Evolutionary conservation across 129 eudicot species (phyloP).

Genomic region (Saposhnikovia divaricata): DNA sequence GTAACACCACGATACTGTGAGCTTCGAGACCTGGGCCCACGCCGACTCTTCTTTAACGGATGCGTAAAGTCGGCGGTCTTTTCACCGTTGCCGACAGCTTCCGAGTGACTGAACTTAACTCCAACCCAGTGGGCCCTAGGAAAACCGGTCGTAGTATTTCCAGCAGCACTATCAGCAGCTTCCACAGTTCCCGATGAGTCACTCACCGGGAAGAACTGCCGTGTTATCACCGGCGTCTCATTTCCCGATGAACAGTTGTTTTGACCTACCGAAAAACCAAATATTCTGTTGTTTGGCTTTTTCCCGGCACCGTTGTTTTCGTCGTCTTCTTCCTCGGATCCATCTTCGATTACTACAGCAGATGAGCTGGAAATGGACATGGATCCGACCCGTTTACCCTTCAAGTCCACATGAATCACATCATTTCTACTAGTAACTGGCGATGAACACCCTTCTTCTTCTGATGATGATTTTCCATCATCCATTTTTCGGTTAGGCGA

Average conservation of each 20-base stretch:
- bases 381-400: conserved; percentile 59
- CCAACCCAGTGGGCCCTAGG: conserved; percentile 86
- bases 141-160: conserved; percentile 9
- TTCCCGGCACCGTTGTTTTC: conserved; percentile 21
- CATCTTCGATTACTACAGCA: conserved; percentile 48
- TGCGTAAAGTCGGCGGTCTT: conserved; percentile 48
- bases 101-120: conserved; percentile 55
- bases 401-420: background rate
- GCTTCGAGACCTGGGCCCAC: conserved; percentile 96
- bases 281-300: conserved; percentile 24
- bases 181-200: conserved; percentile 15
- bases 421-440: background rate
- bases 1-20: conserved; percentile 98
- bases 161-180: conserved; percentile 7
- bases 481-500: conserved; percentile 45
- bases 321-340: conserved; percentile 44
- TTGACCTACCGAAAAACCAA: conserved; percentile 38
- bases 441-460: conserved; percentile 4
- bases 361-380: conserved; percentile 71
- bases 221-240: conserved; percentile 48
- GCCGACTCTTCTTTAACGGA: conserved; percentile 83
- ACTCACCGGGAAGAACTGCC: conserved; percentile 73
- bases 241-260: conserved; percentile 18
- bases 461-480: conserved; percentile 1
- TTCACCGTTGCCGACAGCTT: conserved; percentile 26